phyloP scores from a whole-genome alignment of 2,329 filamentous ascomycete species.

The Ceratocystis eucalypticola region DNA sequence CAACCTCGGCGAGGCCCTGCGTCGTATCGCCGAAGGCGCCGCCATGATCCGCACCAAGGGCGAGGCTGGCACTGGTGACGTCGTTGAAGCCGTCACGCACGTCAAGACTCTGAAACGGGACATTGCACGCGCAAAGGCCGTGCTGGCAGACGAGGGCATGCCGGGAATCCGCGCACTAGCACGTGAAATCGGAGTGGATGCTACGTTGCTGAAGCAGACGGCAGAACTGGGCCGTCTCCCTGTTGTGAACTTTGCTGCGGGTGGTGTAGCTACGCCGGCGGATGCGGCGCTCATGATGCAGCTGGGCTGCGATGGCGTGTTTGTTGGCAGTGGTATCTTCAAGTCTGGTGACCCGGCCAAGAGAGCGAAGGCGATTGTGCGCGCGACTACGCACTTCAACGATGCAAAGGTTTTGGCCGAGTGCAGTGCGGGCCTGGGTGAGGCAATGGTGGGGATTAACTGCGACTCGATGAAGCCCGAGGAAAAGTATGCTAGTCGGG shows the following conservation, averaged over 20 bases:
- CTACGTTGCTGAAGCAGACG: conserved; percentile 68
- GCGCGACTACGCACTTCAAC: conserved; percentile 80
- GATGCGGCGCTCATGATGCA: conserved; percentile 98
- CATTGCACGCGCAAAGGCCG: conserved; percentile 65
- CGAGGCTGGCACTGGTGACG: conserved; percentile 91
- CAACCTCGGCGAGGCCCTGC: conserved; percentile 82
- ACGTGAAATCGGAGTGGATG: conserved; percentile 67
- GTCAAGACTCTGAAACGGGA: conserved; percentile 81
- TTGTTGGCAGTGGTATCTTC: conserved; percentile 94
- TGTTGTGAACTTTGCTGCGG: conserved; percentile 95
- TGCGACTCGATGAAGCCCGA: conserved; percentile 60
- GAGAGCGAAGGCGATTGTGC: conserved; percentile 86
- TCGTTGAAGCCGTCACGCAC: conserved; percentile 91
- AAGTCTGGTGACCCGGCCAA: conserved; percentile 85
- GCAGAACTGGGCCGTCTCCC: conserved; percentile 78
- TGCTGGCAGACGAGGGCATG: conserved; percentile 45
- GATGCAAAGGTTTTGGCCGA: conserved; percentile 77
- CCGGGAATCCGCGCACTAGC: conserved; percentile 54
- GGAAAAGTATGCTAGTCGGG: conserved; percentile 73
- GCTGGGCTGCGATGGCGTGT: conserved; percentile 92
- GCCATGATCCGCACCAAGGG: conserved; percentile 99
- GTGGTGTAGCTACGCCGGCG: conserved; percentile 97
- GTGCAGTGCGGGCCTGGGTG: conserved; percentile 78
- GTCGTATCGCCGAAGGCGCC: conserved; percentile 81
- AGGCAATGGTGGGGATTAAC: conserved; percentile 96